A percentile compares a stretch with the other conserved stretches of the same genome.
Evolutionary conservation across 2,329 filamentous ascomycete species (phyloP).

Genomic region (Cordyceps fumosorosea): DNA sequence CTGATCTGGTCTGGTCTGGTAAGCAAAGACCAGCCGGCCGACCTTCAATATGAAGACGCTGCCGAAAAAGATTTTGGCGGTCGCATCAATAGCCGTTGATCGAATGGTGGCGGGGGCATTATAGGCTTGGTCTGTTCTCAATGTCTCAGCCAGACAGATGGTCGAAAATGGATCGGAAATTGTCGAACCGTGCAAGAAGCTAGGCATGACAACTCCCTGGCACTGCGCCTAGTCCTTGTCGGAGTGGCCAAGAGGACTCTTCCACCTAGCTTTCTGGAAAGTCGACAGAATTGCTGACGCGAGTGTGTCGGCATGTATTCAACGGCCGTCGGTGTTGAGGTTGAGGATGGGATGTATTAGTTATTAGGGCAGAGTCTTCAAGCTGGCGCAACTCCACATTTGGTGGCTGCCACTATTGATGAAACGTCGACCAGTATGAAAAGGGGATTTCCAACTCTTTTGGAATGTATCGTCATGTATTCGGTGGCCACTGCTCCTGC

Average conservation of each 20-base stretch:
- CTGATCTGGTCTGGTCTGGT: neutral
- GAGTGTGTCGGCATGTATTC: neutral
- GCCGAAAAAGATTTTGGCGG: neutral
- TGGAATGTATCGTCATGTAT: neutral
- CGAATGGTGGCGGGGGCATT: neutral
- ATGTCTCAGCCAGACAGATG: slow-evolving; percentile 24
- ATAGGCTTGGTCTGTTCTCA: slow-evolving; percentile 15
- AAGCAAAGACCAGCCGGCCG: neutral
- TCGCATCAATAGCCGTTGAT: neutral
- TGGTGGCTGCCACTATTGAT: neutral
- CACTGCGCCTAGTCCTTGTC: neutral
- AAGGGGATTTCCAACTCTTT: neutral
- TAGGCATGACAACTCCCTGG: slow-evolving; percentile 1
- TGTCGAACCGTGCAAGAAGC: neutral
- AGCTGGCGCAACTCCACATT: neutral
- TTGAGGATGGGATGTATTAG: neutral
- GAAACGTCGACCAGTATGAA: neutral
- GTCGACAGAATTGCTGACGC: slow-evolving; percentile 5
- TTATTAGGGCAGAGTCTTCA: neutral
- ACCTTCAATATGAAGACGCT: neutral
- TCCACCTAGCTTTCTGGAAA: slow-evolving; percentile 10
- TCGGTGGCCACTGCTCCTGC: neutral
- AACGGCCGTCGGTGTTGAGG: neutral
- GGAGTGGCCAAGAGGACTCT: neutral
- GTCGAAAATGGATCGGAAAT: slow-evolving; percentile 30